Percentiles rank a stretch among this genome's conserved stretches.
Evolutionary conservation across 2,329 filamentous ascomycete genomes (phyloP).

Genomic region (Iodosphaeria phyllophila): DNA sequence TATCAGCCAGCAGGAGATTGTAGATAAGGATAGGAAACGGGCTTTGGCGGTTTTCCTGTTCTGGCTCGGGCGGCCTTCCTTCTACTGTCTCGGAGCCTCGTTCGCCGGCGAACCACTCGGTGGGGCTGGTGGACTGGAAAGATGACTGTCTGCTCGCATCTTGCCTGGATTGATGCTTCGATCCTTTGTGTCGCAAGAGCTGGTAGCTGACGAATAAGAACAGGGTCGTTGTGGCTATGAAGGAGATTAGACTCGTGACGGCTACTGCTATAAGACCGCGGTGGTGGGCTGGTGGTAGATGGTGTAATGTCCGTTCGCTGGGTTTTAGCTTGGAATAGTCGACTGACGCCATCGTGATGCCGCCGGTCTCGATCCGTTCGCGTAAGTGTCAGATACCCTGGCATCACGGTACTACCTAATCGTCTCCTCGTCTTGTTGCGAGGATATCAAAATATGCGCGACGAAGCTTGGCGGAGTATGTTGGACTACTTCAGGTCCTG

Average conservation of each 20-base stretch:
- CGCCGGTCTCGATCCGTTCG: too few species aligned
- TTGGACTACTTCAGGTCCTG: too few species aligned
- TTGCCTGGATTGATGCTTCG: not conserved
- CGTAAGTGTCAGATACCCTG: too few species aligned
- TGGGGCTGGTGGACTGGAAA: not conserved
- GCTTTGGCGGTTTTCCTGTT: constrained; percentile 25
- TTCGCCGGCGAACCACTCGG: not conserved
- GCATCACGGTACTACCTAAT: too few species aligned
- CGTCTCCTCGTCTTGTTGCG: too few species aligned
- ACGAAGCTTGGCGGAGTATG: too few species aligned
- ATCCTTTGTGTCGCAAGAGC: constrained; percentile 5
- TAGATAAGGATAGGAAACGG: constrained; percentile 53
- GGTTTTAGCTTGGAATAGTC: too few species aligned
- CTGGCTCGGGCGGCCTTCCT: not conserved
- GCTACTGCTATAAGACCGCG: constrained; percentile 19
- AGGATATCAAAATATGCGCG: too few species aligned
- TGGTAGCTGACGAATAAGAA: constrained; percentile 17
- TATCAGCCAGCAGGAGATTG: constrained; percentile 30
- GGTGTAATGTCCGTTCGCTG: too few species aligned
- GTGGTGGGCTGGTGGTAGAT: too few species aligned
- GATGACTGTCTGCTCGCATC: not conserved
- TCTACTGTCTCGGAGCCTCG: not conserved
- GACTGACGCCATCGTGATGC: too few species aligned
- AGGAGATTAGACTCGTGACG: constrained; percentile 17
- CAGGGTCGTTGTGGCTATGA: constrained; percentile 14